A percentile compares a stretch with the other conserved stretches of the same genome.
Evolutionary conservation across 2,329 filamentous ascomycete genomes (phyloP).

Genomic region (Volutella citrinella): DNA sequence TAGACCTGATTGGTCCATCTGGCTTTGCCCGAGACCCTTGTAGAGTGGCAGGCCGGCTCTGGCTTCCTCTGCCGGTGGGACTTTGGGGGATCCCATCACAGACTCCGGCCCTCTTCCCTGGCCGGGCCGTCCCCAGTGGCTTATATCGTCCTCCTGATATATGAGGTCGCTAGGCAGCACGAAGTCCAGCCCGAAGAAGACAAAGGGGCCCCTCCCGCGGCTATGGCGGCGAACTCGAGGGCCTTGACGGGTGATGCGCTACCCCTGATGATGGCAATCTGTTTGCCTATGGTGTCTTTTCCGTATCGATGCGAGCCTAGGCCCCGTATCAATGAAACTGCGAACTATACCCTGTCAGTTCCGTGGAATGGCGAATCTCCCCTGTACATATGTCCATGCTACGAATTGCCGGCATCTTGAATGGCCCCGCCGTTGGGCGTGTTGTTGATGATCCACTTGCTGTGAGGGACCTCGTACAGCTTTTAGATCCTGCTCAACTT

Average conservation of each 20-base stretch:
- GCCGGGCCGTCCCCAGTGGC: constrained; percentile 13
- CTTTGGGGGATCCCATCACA: no score
- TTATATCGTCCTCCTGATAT: constrained; percentile 59
- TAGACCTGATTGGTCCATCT: no score
- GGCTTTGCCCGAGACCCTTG: no score
- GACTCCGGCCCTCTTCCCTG: constrained; percentile 15
- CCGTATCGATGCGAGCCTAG: constrained; percentile 35
- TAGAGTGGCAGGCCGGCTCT: no score
- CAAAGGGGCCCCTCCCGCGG: constrained; percentile 87
- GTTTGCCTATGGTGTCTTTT: constrained; percentile 70
- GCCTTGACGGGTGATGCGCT: constrained; percentile 81
- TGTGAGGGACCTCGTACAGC: constrained; percentile 65
- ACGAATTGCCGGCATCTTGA: constrained; percentile 65
- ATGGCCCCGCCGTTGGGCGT: constrained; percentile 70
- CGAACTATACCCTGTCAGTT: constrained; percentile 67
- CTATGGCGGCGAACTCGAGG: constrained; percentile 72
- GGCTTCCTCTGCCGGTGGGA: no score
- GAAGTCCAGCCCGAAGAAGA: constrained; percentile 72
- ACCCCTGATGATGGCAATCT: constrained; percentile 72
- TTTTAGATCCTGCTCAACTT: constrained; percentile 63
- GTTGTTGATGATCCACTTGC: constrained; percentile 77
- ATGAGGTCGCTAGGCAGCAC: constrained; percentile 65
- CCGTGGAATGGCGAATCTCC: constrained; percentile 69
- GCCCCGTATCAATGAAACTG: no score
- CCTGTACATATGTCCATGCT: constrained; percentile 73